Conservation (phyloP, 164 flowering plant genomes). For the Chloranthus sessilifolius region DNA sequence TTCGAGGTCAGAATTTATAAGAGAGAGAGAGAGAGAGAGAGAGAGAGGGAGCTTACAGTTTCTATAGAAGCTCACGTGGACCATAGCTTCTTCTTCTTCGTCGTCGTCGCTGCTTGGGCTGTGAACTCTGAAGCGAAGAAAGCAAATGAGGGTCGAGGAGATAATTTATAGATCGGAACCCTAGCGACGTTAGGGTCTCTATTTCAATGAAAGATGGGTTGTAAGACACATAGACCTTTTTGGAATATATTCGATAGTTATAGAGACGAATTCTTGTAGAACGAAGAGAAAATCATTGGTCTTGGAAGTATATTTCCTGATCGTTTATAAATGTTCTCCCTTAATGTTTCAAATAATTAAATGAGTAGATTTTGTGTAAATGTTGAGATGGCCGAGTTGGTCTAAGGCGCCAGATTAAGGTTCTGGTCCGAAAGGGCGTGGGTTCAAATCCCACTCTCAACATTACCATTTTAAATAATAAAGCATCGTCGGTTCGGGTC, state of each 20-base stretch:
- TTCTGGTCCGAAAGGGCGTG: slow-evolving; percentile 99
- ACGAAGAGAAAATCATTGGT: too few species aligned
- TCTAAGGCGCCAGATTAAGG: slow-evolving; percentile 99
- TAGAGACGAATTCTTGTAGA: too few species aligned
- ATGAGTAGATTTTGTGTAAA: too few species aligned
- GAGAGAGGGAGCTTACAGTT: slow-evolving; percentile 13
- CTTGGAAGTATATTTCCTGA: too few species aligned
- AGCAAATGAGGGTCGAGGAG: background rate
- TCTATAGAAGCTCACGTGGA: slow-evolving; percentile 21
- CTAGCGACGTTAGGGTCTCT: background rate
- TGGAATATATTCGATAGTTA: too few species aligned
- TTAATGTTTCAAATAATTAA: too few species aligned
- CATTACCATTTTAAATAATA: too few species aligned
- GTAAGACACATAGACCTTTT: too few species aligned
- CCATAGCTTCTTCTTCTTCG: slow-evolving; percentile 11
- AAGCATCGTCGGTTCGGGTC: too few species aligned
- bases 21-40: background rate
- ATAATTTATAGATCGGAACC: background rate
- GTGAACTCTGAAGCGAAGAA: background rate
- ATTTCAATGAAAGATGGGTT: too few species aligned
- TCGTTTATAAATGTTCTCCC: too few species aligned
- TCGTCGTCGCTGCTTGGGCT: background rate
- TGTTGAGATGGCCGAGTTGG: slow-evolving; percentile 99
- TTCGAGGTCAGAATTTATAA: background rate
- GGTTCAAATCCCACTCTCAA: slow-evolving; percentile 98